Percentiles rank a stretch among this genome's conserved stretches.
Evolutionary conservation across 306 rosid species (phyloP).

Genomic region (Casuarina glauca): DNA sequence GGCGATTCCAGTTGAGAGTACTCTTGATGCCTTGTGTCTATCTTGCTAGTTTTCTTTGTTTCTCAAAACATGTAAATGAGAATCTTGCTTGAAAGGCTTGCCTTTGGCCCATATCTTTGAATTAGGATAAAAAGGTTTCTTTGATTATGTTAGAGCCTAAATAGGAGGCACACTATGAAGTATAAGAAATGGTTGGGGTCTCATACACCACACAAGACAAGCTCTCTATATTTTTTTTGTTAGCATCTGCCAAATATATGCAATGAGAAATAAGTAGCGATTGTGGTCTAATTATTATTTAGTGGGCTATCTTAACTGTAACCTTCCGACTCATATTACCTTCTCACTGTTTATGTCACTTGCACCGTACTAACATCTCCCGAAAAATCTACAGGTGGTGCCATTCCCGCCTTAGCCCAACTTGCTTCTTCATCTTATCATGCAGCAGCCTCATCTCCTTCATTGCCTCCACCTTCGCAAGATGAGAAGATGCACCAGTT

Average conservation of each 20-base stretch:
- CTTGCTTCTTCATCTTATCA: constrained; percentile 83
- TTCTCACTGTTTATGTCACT: neutral
- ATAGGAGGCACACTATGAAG: neutral
- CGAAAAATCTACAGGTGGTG: constrained; percentile 63
- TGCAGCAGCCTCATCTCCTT: constrained; percentile 48
- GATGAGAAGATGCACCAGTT: constrained; percentile 68
- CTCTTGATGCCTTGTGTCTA: neutral
- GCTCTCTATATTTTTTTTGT: neutral
- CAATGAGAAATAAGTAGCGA: neutral
- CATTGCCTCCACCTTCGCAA: constrained; percentile 41
- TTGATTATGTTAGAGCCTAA: neutral
- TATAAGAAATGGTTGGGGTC: neutral
- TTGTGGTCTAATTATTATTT: neutral
- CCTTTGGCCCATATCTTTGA: neutral
- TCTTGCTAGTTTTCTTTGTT: neutral
- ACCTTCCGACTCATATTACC: neutral
- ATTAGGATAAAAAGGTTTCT: neutral
- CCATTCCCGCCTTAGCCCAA: constrained; percentile 77
- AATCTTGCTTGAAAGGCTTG: neutral
- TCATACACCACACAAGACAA: neutral
- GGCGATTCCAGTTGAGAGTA: neutral
- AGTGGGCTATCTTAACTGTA: neutral
- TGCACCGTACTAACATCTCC: neutral
- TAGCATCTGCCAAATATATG: neutral
- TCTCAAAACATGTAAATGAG: neutral